Conservation (phyloP, 805 yeast species). For the Saccharomycopsis vini region DNA sequence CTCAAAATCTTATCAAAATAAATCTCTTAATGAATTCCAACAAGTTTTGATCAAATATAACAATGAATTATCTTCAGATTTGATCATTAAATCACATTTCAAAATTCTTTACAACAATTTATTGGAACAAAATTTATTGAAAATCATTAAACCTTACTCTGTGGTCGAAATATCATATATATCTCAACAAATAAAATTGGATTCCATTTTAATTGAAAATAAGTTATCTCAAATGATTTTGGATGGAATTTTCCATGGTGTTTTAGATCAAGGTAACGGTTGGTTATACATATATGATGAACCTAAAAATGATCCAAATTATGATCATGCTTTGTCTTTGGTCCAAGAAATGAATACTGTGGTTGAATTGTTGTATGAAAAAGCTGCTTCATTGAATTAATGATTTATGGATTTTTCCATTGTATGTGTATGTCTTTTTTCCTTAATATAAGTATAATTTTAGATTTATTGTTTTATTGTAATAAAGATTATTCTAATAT, state of each 20-base stretch:
- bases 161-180: conserved; percentile 90
- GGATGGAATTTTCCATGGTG: conserved; percentile 93
- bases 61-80: conserved; percentile 72
- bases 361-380: conserved; percentile 87
- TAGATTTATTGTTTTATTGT: too few species aligned
- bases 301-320: conserved; percentile 80
- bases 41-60: conserved; percentile 64
- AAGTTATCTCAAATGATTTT: conserved; percentile 93
- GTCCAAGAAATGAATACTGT: conserved; percentile 79
- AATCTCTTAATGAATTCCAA: conserved; percentile 88
- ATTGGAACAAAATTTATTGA: conserved; percentile 85
- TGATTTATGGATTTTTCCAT: too few species aligned
- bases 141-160: conserved; percentile 92
- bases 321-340: conserved; percentile 78
- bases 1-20: conserved; percentile 32
- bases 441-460: too few species aligned
- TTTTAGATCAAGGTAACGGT: conserved; percentile 95
- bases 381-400: conserved; percentile 77
- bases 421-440: too few species aligned
- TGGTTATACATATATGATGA: conserved; percentile 90
- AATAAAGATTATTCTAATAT: too few species aligned
- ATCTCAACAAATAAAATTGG: conserved; percentile 80
- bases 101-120: conserved; percentile 87
- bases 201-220: conserved; percentile 82
- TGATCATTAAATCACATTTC: conserved; percentile 84